Base-by-base conservation (phyloP, 2,329 filamentous ascomycete species). In the Cercospora sp. region DNA sequence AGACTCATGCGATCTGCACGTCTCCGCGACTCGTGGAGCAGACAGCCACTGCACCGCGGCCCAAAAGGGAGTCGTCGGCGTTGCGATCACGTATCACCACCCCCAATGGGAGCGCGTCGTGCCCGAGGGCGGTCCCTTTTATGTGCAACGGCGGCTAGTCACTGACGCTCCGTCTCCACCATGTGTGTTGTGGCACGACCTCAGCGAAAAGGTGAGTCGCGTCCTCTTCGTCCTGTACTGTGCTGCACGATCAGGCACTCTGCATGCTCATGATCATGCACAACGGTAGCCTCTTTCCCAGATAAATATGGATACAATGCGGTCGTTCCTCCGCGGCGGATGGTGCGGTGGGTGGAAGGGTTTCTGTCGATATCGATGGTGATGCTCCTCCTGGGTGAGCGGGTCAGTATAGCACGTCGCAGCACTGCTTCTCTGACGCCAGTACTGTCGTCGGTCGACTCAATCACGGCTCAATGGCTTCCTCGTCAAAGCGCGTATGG, bases 1-100 rank as follows among this genome's bases (percentile, higher is more conserved):
- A 61, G 59, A 62, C 26, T 69, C 67, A 66, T 61, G 55, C 63
- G 63, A 66, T 61, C 58, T 61, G 63, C 63, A 43, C 32, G 49
- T 40, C 34, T 30, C 55, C 63, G 55, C 62, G 66, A 65, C 61
- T 68, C 61, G 61, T 68, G 66, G 34, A 51, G 45, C 45, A 51
- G 45, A 51, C 18, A 40, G 37, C 5, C 37, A 34, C 28, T 64
- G 66, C 61, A 61, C 40, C 66, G 49, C 66, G 57, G 63, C 67
- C 63, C 63, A 69, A 63, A 64, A 59, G n/a, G 55, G 53, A 13
- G 16, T 26, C 34, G 26, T 18, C 18, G 49, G n/a, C 21, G 28
- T 51, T 9, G 34, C 8, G 34, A 40, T 51, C 59, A 49, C 63
- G 55, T 53, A 53, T 61, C 43, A 66, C 63, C 43, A 16, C 8